Percentiles rank a stretch among this genome's conserved stretches.
These are phyloP conservation scores for Isatis lusitanica DNA, from an alignment of 441 rosid species.

Conservation along the genomic window DNA sequence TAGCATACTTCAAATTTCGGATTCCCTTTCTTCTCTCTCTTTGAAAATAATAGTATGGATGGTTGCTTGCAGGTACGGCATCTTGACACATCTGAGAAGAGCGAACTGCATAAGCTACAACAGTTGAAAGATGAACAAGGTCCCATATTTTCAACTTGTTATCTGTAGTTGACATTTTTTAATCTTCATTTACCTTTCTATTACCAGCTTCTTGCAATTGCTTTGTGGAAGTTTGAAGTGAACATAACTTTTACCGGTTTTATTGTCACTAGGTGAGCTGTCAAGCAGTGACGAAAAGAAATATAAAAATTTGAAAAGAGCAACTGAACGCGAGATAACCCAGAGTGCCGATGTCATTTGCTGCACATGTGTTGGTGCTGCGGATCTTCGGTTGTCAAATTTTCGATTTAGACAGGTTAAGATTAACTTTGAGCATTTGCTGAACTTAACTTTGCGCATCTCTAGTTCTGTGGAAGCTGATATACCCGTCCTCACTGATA, in stretches of 20 bases:
- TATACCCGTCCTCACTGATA: conserved; percentile 36
- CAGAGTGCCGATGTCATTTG: conserved; percentile 99
- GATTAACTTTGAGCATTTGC: neutral
- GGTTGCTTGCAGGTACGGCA: conserved; percentile 78
- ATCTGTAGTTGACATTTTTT: neutral
- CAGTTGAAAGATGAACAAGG: conserved; percentile 99
- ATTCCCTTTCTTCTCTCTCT: conserved; percentile 7
- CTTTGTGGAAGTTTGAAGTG: conserved; percentile 14
- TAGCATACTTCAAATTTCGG: neutral
- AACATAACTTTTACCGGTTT: neutral
- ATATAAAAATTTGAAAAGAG: conserved; percentile 92
- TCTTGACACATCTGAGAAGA: conserved; percentile 98
- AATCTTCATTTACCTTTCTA: conserved; percentile 7
- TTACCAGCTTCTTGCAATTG: neutral
- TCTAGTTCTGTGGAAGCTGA: conserved; percentile 27
- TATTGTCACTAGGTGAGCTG: conserved; percentile 67
- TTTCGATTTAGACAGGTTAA: conserved; percentile 98
- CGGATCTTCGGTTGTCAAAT: conserved; percentile 94
- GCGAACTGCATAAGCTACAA: conserved; percentile 95
- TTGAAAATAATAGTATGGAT: conserved; percentile 26
- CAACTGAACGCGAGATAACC: conserved; percentile 94
- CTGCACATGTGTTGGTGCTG: conserved; percentile 99
- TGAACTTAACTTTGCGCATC: neutral
- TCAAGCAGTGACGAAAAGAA: conserved; percentile 99
- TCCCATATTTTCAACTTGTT: conserved; percentile 28